Conservation (phyloP, 305 asterid genomes). For the Rubia peregrina region DNA sequence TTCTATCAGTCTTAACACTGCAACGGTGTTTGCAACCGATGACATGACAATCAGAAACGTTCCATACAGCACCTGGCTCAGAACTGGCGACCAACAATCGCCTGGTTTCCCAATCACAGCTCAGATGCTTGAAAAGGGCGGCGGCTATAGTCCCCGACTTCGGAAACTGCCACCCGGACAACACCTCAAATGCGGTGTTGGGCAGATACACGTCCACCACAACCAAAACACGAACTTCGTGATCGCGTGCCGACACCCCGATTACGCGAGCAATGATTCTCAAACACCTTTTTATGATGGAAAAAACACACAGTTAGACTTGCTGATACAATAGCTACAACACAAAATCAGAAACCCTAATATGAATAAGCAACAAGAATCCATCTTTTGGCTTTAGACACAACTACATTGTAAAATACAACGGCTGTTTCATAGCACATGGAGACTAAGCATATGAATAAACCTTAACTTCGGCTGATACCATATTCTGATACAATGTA, state of each 20-base stretch:
- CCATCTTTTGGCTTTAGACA: no score
- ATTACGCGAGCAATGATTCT: conserved; percentile 45
- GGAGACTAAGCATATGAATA: no score
- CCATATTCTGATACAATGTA: no score
- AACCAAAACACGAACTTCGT: conserved; percentile 55
- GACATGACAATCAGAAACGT: conserved; percentile 62
- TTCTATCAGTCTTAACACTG: conserved; percentile 46
- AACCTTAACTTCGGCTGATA: no score
- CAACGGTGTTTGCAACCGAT: conserved; percentile 60
- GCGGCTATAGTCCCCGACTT: conserved; percentile 49
- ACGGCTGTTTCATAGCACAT: no score
- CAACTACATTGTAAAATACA: no score
- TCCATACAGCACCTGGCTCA: conserved; percentile 46
- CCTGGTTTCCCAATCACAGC: conserved; percentile 91
- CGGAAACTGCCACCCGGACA: conserved; percentile 94
- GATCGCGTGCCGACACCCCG: conserved; percentile 22
- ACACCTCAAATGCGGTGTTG: conserved; percentile 24
- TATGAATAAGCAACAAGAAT: neutral
- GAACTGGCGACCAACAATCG: conserved; percentile 35
- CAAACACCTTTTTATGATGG: conserved; percentile 31
- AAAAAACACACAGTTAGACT: neutral
- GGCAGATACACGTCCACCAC: conserved; percentile 86
- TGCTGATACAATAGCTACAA: neutral
- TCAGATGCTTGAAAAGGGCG: conserved; percentile 66
- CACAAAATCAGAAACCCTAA: neutral